Evolutionary conservation across 371 early-diverging fungal genomes (phyloP), one percentile per base, ranked within the genome.

Genomic region (Mortierella sp.): DNA sequence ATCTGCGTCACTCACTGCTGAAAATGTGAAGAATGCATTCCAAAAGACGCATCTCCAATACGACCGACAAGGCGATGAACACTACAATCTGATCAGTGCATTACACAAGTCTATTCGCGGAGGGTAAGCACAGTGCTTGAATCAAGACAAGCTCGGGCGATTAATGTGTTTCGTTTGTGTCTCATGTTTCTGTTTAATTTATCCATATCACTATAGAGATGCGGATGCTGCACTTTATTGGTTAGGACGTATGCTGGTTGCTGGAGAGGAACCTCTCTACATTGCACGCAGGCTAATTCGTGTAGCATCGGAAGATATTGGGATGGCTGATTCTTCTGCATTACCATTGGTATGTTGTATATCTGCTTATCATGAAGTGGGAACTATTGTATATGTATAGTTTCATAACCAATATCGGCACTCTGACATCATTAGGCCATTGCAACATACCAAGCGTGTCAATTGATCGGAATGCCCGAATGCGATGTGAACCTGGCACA

Each of bases 211-310:
- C 11, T 57, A 22, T 62, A 89, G 93, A 76, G 93, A 94, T 75
- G 89, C 85, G 11, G 86, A 93, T 84, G 94, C 94, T 0, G 90
- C 94, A 0, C 74, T 97, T 4, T 97, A 97, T 80, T 97, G 96
- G 96, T 83, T 97, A 0, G 95, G 94, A 0, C 87, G 97, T 9
- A 97, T 97, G 96, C 84, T 97, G 10, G 91, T 88, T 63, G 92
- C 92, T 40, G 97, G 97, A 48, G 97, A 97, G 80, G 97, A 97
- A 75, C 96, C 96, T 21, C 76, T 97, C 38, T 97, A 94, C 72
- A 87, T 97, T 52, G 85, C 85, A 0, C 73, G 84, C 9, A 69
- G 91, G 36, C 67, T 97, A 61, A 87, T 96, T 32, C 87, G 95
- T 15, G 87, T 94, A 82, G 96, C 97, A 0, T 93, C 94, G 22